phyloP scores from a whole-genome alignment of 257 asterid species.

The Voacanga thouarsii region DNA sequence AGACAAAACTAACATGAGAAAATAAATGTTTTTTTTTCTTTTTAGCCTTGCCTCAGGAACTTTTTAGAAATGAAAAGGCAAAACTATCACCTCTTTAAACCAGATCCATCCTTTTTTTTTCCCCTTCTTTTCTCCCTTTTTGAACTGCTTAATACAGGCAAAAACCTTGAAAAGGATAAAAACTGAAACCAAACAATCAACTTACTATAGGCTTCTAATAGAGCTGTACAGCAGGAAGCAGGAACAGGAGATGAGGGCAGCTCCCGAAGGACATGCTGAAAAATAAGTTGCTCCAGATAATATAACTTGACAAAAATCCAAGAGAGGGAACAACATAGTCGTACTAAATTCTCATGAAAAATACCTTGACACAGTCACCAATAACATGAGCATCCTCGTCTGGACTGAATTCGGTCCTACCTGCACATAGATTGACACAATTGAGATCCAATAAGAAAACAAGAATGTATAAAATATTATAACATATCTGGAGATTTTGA shows the following conservation, averaged over 20 bases:
- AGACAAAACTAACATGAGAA: background rate
- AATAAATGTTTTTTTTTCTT: background rate
- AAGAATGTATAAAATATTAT: background rate
- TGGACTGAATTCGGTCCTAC: conserved; percentile 65
- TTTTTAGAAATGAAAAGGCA: background rate
- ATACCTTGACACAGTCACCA: conserved; percentile 89
- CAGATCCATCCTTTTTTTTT: background rate
- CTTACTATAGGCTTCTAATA: conserved; percentile 89
- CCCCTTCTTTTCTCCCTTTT: no score
- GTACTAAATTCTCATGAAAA: background rate
- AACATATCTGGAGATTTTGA: background rate
- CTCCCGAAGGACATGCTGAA: conserved; percentile 95
- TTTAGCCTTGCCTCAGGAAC: background rate
- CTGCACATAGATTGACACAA: conserved; percentile 28
- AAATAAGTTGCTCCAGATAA: conserved; percentile 21
- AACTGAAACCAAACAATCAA: background rate
- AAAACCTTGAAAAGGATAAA: conserved; percentile 10
- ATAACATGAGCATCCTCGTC: conserved; percentile 93
- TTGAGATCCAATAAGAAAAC: background rate
- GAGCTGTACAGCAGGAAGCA: conserved; percentile 91
- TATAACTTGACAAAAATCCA: conserved; percentile 16
- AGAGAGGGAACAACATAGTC: background rate
- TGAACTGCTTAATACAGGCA: background rate
- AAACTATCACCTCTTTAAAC: background rate
- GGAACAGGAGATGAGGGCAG: conserved; percentile 98